A percentile compares a stretch with the other conserved stretches of the same genome.
Evolutionary conservation across 1,284 basidiomycete genomes (phyloP).

Genomic region (Blastosporella zonata): DNA sequence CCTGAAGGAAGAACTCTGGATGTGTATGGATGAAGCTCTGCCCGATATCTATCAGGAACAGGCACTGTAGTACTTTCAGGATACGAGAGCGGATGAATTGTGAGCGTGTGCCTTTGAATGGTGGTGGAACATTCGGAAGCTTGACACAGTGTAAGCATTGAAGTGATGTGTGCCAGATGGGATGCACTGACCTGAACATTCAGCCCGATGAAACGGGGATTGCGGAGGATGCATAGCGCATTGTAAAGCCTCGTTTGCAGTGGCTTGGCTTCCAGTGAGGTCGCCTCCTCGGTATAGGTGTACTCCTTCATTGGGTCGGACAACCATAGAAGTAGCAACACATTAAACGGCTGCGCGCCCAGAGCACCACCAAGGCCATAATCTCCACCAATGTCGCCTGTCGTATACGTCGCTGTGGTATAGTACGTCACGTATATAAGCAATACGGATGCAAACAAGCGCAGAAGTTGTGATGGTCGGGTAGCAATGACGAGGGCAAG

Average conservation of each 20-base stretch:
- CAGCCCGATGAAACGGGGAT: conserved; percentile 7
- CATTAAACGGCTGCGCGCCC: conserved; percentile 1
- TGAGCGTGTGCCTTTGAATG: conserved; percentile 3
- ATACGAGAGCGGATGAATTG: conserved; percentile 9
- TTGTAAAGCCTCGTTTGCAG: conserved; percentile 1
- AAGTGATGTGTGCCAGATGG: neutral
- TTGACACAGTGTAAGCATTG: neutral
- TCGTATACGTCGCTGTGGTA: conserved; percentile 6
- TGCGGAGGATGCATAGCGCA: conserved; percentile 2
- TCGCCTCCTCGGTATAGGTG: neutral
- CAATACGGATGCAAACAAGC: conserved; percentile 4
- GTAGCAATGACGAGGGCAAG: conserved; percentile 7
- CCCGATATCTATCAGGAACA: conserved; percentile 7
- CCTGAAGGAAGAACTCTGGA: conserved; percentile 7
- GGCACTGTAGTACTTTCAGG: conserved; percentile 1
- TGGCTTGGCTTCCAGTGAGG: neutral
- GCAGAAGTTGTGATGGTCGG: conserved; percentile 4
- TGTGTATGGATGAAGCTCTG: conserved; percentile 7
- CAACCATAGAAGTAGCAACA: conserved; percentile 8
- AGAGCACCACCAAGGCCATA: conserved; percentile 3
- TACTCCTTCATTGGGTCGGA: conserved; percentile 8
- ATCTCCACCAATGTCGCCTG: conserved; percentile 1
- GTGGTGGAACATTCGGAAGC: conserved; percentile 1
- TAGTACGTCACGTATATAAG: conserved; percentile 4
- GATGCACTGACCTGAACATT: conserved; percentile 7